Evolutionary conservation across 1,284 basidiomycete species (phyloP), one percentile per base, ranked within the genome.

Genomic region (Leucoagaricus sp.): DNA sequence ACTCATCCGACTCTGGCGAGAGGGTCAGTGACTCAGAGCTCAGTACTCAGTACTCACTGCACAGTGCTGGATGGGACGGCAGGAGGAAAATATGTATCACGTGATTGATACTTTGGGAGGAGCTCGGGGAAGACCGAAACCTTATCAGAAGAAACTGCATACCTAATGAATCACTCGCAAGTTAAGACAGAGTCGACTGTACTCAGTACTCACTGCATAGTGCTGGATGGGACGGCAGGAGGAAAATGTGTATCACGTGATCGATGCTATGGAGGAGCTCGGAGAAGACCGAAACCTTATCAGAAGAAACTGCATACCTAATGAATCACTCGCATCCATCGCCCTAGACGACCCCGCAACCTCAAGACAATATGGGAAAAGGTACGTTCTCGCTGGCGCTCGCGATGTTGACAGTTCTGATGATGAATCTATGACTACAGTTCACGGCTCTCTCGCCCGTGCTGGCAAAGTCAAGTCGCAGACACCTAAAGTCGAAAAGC

Each of bases 371-470:
- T 63, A 86, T 86, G 85, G 85, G 85, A 76, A 86, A 86, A 83
- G 84, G 84, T 85, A 63, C 40, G 47, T 56, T 44, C 19, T 42
- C 34, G 25, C 41, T 52, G 52, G 51, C 54, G 45, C 57, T 55
- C 54, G 53, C 53, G 17, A 47, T 46, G 12, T 26, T 23, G 29
- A 51, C 55, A 31, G 42, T 23, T 60, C 19, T 52, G 41, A 50
- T 49, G 36, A 56, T 50, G 33, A 53, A 58, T 45, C 40, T 56
- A 4, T 15, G 50, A 19, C 21, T 45, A 28, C 65, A 91, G 96
- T 98, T 81, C 96, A 98, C 92, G 96, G 96, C 79, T 98, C 96
- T 75, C 94, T 98, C 81, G 96, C 96, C 79, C 96, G 96, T 87
- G 96, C 95, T 78, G 96, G 95, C 79, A 98, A 98, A 89, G 96